Base-by-base conservation (phyloP, 73 alveolate genomes). In the Blepharisma japonicum region DNA sequence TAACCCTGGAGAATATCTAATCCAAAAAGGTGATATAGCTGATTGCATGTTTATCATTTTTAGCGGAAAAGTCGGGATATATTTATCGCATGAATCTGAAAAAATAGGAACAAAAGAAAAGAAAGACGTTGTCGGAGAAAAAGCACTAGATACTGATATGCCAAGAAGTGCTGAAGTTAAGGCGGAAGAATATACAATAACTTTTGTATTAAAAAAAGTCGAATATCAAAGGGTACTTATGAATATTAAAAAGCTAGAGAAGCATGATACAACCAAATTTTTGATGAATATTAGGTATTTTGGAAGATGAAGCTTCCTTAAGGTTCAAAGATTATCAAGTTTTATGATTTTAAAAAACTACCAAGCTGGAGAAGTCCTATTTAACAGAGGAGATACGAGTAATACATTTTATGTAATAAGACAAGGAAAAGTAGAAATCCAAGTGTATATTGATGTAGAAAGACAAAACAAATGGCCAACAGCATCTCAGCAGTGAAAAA, bases 341-440 rank as follows among this genome's bases (percentile, higher is more conserved):
- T 25, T 14, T 39, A 61, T 61, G 18, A n/a, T 61, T 25, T 1
- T 14, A 61, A 61, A 61, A 25, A 61, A n/a, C 39, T 61, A 61
- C 48, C 14, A 14, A 20, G 39, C 38, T 18, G 74, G 47, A 61
- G 46, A 61, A 61, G 23, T 61, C 39, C 2, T 61, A 14, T 61
- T 61, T 25, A 39, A 61, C 47, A 61, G 39, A 61, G 74, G 74
- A 20, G 50, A 61, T 5, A n/a, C 74, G 2, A 25, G 49, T 61
- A 39, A 61, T 61, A 61, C 74, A 0, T 61, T 61, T 25, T 61
- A 14, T 25, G 23, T 61, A 14, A 61, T 61, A 14, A 61, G 4
- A 5, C 23, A n/a, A 14, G 74, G 74, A 61, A 14, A 61, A 61
- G 74, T 61, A 14, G 74, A 61, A 61, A 61, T 61, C 74, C 74